Evolutionary conservation across 345 rosid species (phyloP).

Genomic region (Eucalyptus regnans): DNA sequence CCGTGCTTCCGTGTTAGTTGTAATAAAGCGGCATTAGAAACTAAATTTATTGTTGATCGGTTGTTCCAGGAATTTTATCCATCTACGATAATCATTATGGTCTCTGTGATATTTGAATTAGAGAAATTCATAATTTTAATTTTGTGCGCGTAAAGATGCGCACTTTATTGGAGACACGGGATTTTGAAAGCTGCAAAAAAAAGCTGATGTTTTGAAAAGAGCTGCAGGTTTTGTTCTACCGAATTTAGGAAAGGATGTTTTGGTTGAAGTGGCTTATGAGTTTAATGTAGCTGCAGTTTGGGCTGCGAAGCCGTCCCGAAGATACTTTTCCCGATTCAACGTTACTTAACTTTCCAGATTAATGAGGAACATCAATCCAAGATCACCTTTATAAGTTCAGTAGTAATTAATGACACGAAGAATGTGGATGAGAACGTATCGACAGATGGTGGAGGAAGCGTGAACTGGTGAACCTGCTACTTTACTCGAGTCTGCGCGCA

Average conservation of each 20-base stretch:
- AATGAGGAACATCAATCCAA: neutral
- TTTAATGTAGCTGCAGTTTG: neutral
- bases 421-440: neutral
- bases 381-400: neutral
- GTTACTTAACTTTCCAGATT: neutral
- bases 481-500: neutral
- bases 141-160: neutral
- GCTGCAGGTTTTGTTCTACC: neutral
- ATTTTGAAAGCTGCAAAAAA: neutral
- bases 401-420: neutral
- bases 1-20: accelerated
- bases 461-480: neutral
- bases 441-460: neutral
- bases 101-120: neutral
- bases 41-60: neutral
- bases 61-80: neutral
- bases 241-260: neutral
- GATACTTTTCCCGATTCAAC: neutral
- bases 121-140: neutral
- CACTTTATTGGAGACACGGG: neutral
- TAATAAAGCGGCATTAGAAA: no score
- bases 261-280: neutral
- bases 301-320: neutral
- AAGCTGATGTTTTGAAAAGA: neutral
- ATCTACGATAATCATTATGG: neutral